Base-by-base conservation (phyloP, 805 yeast genomes). In the Hanseniaspora lindneri region DNA sequence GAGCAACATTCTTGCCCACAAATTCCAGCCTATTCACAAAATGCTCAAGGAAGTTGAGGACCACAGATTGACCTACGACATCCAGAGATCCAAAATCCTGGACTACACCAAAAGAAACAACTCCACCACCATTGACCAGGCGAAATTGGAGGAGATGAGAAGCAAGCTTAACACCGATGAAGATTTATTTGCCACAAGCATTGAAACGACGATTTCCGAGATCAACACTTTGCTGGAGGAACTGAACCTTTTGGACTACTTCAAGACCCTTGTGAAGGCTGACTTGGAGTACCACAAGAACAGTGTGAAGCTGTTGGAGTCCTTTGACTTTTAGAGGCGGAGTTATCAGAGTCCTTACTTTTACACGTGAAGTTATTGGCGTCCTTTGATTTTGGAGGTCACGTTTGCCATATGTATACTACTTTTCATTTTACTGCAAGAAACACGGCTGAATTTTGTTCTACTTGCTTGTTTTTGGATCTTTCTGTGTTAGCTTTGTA, bases 151-250 rank as follows among this genome's bases (percentile, higher is more conserved):
- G 16, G 78, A 78, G 43, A 73, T 81, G 52, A 72, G 88, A 58
- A 82, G 79, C 43, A 75, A 77, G 54, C 79, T 85, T 74, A 94
- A 85, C 65, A 75, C 79, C 53, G 78, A 85, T 44, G 95, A 85
- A 67, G 95, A 85, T 59, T 88, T 82, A 59, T 85, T 85, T 63
- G 94, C 92, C 41, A 84, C 83, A 56, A 81, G 88, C 21, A 86
- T 86, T 30, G 95, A 85, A 66, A 92, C 82, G 59, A 92, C 94
- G 34, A 85, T 84, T 48, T 69, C 78, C 34, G 76, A 81, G 52
- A 80, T 85, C 88, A 84, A 80, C 67, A 79, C 80, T 60, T 88
- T 82, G 25, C 74, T 85, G 55, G 79, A 79, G 50, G 71, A 78
- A 49, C 77, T 87, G 19, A 74, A 77, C 56, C 81, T 87, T 16